A percentile compares a stretch with the other conserved stretches of the same genome.
These are phyloP conservation scores for Solidago caesia DNA, from an alignment of 129 eudicot species.

Conservation along the genomic window DNA sequence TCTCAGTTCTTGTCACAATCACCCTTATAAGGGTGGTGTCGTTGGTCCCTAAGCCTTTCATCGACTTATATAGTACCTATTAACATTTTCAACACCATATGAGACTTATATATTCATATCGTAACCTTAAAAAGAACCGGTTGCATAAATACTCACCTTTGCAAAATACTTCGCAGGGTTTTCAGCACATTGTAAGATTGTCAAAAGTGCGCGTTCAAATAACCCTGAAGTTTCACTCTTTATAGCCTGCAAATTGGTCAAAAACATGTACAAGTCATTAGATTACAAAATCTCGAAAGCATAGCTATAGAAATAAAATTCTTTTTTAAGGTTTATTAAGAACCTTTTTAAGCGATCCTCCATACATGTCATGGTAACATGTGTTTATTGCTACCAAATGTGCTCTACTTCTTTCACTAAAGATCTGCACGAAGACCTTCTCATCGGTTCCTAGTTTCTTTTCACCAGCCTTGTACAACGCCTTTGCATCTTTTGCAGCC, in stretches of 20 bases:
- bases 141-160: slow-evolving; percentile 40
- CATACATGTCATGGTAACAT: slow-evolving; percentile 52
- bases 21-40: slow-evolving; percentile 59
- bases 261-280: background rate
- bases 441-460: slow-evolving; percentile 64
- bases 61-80: slow-evolving; percentile 50
- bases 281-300: slow-evolving; percentile 11
- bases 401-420: slow-evolving; percentile 59
- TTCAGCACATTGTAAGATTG: slow-evolving; percentile 52
- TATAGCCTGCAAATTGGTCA: slow-evolving; percentile 42
- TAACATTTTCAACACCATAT: slow-evolving; percentile 19
- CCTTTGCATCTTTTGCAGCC: slow-evolving; percentile 62
- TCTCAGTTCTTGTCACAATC: slow-evolving; percentile 59
- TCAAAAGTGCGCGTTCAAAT: slow-evolving; percentile 46
- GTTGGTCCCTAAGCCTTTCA: slow-evolving; percentile 64
- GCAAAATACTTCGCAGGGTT: slow-evolving; percentile 59
- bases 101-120: background rate
- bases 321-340: background rate
- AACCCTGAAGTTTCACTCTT: slow-evolving; percentile 63
- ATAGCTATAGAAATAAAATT: background rate
- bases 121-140: background rate
- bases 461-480: slow-evolving; percentile 60
- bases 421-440: slow-evolving; percentile 38
- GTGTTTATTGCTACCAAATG: slow-evolving; percentile 50
- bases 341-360: slow-evolving; percentile 60